These are phyloP conservation scores for Neurospora tetrasperma DNA, from an alignment of 495 filamentous ascomycete species.

Conservation along the genomic window DNA sequence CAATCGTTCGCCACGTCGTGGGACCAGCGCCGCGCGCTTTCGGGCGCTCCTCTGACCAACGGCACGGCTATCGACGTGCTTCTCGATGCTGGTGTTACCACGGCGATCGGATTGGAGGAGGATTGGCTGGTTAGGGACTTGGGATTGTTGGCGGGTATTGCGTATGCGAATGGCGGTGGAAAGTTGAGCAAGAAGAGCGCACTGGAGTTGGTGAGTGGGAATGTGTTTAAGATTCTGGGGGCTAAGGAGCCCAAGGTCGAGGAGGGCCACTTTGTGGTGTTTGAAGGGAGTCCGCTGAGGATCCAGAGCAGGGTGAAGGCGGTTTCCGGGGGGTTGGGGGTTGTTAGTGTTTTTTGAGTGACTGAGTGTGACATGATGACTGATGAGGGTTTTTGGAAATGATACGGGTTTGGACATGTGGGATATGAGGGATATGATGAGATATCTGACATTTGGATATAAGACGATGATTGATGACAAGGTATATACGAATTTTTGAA, in stretches of 20 bases:
- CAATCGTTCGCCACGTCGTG: slow-evolving; percentile 31
- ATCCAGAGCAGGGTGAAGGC: slow-evolving; percentile 32
- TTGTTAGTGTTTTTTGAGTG: slow-evolving; percentile 21
- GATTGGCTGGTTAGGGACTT: slow-evolving; percentile 40
- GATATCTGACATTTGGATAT: background rate
- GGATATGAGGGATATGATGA: no score
- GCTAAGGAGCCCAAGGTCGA: slow-evolving; percentile 17
- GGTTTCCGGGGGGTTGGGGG: slow-evolving; percentile 25
- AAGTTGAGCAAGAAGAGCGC: slow-evolving; percentile 30
- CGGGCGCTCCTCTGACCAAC: slow-evolving; percentile 43
- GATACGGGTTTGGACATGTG: background rate
- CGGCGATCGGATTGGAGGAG: slow-evolving; percentile 37
- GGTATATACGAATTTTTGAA: background rate
- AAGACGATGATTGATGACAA: background rate
- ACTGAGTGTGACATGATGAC: no score
- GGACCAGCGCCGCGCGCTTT: slow-evolving; percentile 38
- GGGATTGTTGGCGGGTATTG: slow-evolving; percentile 40
- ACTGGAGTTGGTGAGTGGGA: slow-evolving; percentile 31
- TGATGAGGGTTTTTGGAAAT: background rate
- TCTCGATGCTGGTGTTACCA: slow-evolving; percentile 33
- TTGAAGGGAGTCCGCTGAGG: slow-evolving; percentile 36
- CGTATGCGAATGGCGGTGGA: slow-evolving; percentile 38
- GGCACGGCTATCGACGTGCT: slow-evolving; percentile 38
- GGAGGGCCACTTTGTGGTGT: slow-evolving; percentile 32
- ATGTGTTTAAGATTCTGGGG: slow-evolving; percentile 40